A percentile compares a stretch with the other conserved stretches of the same genome.
These are phyloP conservation scores for Agaricus blazei DNA, from an alignment of 768 basidiomycete genomes.

Conservation along the genomic window DNA sequence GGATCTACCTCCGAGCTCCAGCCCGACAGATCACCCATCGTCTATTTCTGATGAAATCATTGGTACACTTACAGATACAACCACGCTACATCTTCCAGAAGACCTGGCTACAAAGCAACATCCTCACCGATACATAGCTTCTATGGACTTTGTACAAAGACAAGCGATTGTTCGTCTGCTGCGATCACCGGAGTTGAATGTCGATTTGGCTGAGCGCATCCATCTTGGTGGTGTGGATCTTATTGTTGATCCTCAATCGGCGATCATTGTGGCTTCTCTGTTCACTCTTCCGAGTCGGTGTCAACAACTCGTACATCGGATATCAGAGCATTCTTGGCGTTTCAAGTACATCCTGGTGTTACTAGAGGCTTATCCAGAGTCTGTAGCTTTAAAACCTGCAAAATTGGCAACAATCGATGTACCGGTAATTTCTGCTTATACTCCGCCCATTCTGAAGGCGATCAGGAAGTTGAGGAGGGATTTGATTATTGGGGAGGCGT, in stretches of 20 bases:
- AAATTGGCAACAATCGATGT: slow-evolving; percentile 4
- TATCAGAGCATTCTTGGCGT: slow-evolving; percentile 59
- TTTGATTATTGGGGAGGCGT: slow-evolving; percentile 57
- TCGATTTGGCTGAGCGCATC: slow-evolving; percentile 64
- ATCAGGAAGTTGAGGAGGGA: slow-evolving; percentile 64
- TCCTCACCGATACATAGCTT: slow-evolving; percentile 63
- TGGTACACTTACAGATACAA: slow-evolving; percentile 27
- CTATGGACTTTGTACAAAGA: slow-evolving; percentile 64
- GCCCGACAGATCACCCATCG: slow-evolving; percentile 9
- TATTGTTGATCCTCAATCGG: slow-evolving; percentile 58
- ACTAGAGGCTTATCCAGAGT: slow-evolving; percentile 62
- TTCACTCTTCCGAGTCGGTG: slow-evolving; percentile 45
- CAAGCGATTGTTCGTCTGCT: slow-evolving; percentile 53
- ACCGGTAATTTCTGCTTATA: slow-evolving; percentile 43
- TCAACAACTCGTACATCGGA: slow-evolving; percentile 33
- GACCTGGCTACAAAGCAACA: slow-evolving; percentile 23
- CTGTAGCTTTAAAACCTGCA: slow-evolving; percentile 26
- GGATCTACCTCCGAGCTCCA: slow-evolving; percentile 6
- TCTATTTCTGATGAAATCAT: slow-evolving; percentile 28
- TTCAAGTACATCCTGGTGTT: slow-evolving; percentile 52
- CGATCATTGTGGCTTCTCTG: slow-evolving; percentile 46
- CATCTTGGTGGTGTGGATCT: slow-evolving; percentile 57
- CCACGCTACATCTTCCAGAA: slow-evolving; percentile 40
- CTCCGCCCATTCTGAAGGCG: slow-evolving; percentile 64
- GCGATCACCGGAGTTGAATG: slow-evolving; percentile 32